These are phyloP conservation scores for Gnomoniopsis sp. DNA, from an alignment of 2,329 filamentous ascomycete species.

Conservation along the genomic window DNA sequence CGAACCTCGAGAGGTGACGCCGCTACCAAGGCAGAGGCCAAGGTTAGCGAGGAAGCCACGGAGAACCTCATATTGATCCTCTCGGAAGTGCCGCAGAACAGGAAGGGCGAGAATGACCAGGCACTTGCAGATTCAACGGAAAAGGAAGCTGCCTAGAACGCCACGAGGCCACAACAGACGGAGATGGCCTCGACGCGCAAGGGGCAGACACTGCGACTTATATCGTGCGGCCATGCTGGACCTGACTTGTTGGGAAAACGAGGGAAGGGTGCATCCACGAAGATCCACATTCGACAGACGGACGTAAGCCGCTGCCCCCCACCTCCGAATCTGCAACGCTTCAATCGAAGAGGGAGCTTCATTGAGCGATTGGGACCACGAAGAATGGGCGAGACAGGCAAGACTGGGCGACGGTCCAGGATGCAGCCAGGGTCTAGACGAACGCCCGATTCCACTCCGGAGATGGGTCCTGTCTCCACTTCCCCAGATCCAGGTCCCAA, in stretches of 20 bases:
- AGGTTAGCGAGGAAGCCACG: constrained; percentile 3
- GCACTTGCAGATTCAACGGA: not conserved
- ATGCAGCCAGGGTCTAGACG: not conserved
- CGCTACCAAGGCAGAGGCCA: constrained; percentile 9
- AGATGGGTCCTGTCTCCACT: not conserved
- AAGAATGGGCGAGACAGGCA: not conserved
- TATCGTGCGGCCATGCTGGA: not conserved
- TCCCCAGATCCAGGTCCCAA: too few species aligned
- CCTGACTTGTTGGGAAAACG: not conserved
- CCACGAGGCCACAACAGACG: not conserved
- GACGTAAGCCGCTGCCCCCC: not conserved
- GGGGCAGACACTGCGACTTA: not conserved
- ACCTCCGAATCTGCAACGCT: not conserved
- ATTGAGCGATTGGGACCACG: not conserved
- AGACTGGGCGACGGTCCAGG: not conserved
- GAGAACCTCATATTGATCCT: constrained; percentile 15
- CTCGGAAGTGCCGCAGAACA: not conserved
- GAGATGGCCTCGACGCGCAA: not conserved
- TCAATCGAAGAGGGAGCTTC: not conserved
- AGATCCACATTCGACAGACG: not conserved
- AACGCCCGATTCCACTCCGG: not conserved
- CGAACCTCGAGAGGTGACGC: constrained; percentile 10
- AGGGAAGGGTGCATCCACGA: not conserved
- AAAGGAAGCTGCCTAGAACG: constrained; percentile 3
- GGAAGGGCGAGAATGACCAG: not conserved